Evolutionary conservation across 352 stramenopile genomes (phyloP), one percentile per base, ranked within the genome.

Genomic region (Achlya hypogyna): DNA sequence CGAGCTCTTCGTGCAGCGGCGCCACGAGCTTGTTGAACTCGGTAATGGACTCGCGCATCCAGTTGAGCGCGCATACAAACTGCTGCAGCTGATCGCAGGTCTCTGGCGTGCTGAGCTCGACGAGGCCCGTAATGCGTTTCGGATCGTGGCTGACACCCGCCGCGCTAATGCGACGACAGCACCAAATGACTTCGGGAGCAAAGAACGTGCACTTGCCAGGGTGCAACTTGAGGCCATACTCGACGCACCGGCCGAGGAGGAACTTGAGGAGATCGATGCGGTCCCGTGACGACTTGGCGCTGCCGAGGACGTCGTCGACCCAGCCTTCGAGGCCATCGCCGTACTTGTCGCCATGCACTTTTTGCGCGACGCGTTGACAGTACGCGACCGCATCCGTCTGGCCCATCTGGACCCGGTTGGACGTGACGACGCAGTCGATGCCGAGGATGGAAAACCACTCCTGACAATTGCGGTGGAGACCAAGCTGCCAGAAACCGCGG

Each of bases 181-280:
- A 76, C 68, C 72, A 78, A 22, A 63, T 65, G 0, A 72, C 65
- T 22, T 77, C 56, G 0, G 12, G 52, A 0, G 23, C 18, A 40
- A 72, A 77, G 32, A 82, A 74, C n/a, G 38, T 0, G 20, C 74
- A 79, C 52, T 82, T 77, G n/a, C 53, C 63, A 0, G 74, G 70
- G 58, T 79, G 63, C 16, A 82, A 43, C 49, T 82, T 82, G 1
- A 78, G 29, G 0, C 72, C 75, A 18, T 64, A 77, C 22, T 70
- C 1, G n/a, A 54, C 27, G 22, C 73, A 78, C 1, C 43, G 51
- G 0, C 14, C 20, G 2, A 78, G 40, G 22, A 70, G 32, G 3
- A 68, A 20, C 18, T 62, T 40, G 0, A 80, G 27, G 9, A 74
- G 12, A 0, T 67, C 6, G 27, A 79, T 45, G 1, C 74, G 18